These are phyloP conservation scores for Paramecium bursaria DNA, from an alignment of 73 alveolate species.

Conservation along the genomic window DNA sequence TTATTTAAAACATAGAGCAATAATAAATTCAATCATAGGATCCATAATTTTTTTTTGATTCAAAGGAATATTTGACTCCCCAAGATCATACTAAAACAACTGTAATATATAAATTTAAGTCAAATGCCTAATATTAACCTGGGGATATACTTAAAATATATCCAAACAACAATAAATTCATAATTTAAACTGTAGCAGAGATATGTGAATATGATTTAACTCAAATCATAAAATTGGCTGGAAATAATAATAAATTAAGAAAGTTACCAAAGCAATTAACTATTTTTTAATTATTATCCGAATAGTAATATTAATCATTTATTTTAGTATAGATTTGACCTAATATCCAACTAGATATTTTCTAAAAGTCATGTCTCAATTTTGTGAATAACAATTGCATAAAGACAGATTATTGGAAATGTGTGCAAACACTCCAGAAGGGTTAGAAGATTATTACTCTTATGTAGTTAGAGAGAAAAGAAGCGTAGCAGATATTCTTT, in stretches of 20 bases:
- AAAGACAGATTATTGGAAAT: conserved; percentile 76
- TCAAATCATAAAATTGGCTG: conserved; percentile 37
- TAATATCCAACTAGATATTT: conserved; percentile 85
- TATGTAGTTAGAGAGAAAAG: conserved; percentile 85
- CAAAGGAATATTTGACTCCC: no score
- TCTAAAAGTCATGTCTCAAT: conserved; percentile 73
- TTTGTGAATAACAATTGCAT: conserved; percentile 73
- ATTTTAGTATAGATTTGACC: conserved; percentile 67
- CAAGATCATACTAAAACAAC: conserved; percentile 25
- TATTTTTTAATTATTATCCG: not conserved
- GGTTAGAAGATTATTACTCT: conserved; percentile 83
- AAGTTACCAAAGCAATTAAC: conserved; percentile 5
- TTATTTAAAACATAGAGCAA: no score
- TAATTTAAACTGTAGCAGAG: not conserved
- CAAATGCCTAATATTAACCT: not conserved
- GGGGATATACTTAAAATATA: conserved; percentile 24
- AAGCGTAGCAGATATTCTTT: conserved; percentile 78
- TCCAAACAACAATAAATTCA: not conserved
- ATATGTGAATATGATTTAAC: not conserved
- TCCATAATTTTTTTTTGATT: no score
- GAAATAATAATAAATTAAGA: not conserved
- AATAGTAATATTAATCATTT: conserved; percentile 7
- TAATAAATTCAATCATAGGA: no score
- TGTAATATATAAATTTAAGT: not conserved
- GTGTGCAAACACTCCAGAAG: conserved; percentile 79